Base-by-base conservation (phyloP, 106 monocot genomes). In the Narthecium ossifragum region DNA sequence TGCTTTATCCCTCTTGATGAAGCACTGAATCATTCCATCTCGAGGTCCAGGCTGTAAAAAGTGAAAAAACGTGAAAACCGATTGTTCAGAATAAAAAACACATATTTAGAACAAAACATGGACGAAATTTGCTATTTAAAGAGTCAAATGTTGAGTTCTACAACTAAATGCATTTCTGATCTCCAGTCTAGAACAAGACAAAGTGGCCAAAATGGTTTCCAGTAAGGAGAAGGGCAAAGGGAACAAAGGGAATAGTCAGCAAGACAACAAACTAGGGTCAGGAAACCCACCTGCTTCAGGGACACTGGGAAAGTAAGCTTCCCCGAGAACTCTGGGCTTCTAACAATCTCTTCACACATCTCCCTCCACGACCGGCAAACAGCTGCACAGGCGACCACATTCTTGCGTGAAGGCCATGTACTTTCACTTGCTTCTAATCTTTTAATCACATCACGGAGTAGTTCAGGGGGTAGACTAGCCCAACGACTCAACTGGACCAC, bases 341-440 rank as follows among this genome's bases (percentile, higher is more conserved):
- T 78, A 17, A 81, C 77, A 60, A 81, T 70, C 63, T 86, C 85
- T 61, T 71, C 78, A 37, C 85, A 86, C 60, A 72, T 75, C 13
- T 81, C 77, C 40, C 85, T 73, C 85, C 85, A 86, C 25, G 80
- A 31, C 37, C 71, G 66, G 70, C 85, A 86, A 32, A 86, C 85
- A 13, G 77, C 51, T 21, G 77, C 73, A 47, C 85, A 86, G 11
- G 85, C 73, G 55, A 86, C 80, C 22, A 86, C 71, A 57, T 81
- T 24, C 57, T 74, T 77, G 14, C 81, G 74, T 17, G 66, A 57
- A 71, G 85, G 85, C 85, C 85, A 86, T 8, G 67, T 56, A 30
- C 74, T 68, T 43, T 81, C 85, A 58, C 81, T 81, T 11, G 68
- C 73, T 59, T 86, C 85, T 55, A 86, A 51, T 70, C 85, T 74